These are phyloP conservation scores for Gossypium mustelinum DNA, from an alignment of 345 rosid genomes.

Conservation along the genomic window DNA sequence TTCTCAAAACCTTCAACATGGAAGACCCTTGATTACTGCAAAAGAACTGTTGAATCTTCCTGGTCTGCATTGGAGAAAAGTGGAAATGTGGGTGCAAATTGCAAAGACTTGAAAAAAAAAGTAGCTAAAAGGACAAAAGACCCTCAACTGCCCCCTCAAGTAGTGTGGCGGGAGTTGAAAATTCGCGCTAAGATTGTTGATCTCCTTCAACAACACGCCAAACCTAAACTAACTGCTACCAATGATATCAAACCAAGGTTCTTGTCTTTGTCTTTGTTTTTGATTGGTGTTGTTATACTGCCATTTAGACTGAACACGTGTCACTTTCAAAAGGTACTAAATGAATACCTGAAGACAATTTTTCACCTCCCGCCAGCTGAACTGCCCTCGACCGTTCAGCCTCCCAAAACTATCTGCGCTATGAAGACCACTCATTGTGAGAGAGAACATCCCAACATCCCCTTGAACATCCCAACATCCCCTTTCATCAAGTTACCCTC, in stretches of 20 bases:
- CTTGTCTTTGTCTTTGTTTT: not conserved
- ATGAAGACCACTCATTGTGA: too few relatives aligned
- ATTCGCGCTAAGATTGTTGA: constrained; percentile 38
- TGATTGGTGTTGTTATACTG: not conserved
- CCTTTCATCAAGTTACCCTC: too few relatives aligned
- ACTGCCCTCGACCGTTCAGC: too few relatives aligned
- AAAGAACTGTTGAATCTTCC: constrained; percentile 17
- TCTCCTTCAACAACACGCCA: constrained; percentile 45
- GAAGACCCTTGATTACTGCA: constrained; percentile 22
- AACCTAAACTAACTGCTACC: constrained; percentile 45
- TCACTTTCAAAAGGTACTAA: too few relatives aligned
- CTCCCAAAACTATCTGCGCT: too few relatives aligned
- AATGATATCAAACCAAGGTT: constrained; percentile 13
- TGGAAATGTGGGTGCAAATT: constrained; percentile 10
- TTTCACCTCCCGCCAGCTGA: too few relatives aligned
- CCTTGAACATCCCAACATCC: too few relatives aligned
- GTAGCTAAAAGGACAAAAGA: constrained; percentile 29
- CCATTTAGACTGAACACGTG: too few relatives aligned
- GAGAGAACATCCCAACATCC: too few relatives aligned
- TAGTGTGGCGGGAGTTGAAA: constrained; percentile 36
- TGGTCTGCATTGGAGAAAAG: constrained; percentile 11
- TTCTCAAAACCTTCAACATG: constrained; percentile 44
- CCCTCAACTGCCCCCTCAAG: constrained; percentile 43
- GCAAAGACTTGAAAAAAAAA: not conserved
- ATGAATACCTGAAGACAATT: too few relatives aligned